Percentiles rank a stretch among this genome's conserved stretches.
These are phyloP conservation scores for Acrodontium crateriforme DNA, from an alignment of 2,329 filamentous ascomycete genomes.

Conservation along the genomic window DNA sequence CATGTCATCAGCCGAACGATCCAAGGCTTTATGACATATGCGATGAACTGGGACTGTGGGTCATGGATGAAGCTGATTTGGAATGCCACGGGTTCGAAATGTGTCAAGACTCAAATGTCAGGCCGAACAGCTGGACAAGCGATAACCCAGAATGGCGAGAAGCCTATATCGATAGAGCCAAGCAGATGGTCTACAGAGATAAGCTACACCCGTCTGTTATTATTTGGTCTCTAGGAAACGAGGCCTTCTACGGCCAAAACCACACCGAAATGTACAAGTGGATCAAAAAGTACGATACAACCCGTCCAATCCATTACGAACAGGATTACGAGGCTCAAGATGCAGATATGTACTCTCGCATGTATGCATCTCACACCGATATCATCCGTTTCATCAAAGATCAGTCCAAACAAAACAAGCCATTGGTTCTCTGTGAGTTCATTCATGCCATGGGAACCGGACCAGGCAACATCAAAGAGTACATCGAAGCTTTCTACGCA, in stretches of 20 bases:
- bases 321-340: constrained; percentile 45
- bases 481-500: constrained; percentile 48
- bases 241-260: constrained; percentile 58
- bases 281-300: constrained; percentile 43
- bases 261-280: constrained; percentile 54
- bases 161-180: constrained; percentile 54
- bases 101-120: constrained; percentile 18
- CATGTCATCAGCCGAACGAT: constrained; percentile 55
- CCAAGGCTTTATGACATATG: constrained; percentile 45
- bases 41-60: constrained; percentile 54
- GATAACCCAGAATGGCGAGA: constrained; percentile 46
- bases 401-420: constrained; percentile 27
- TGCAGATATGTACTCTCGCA: constrained; percentile 53
- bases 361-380: constrained; percentile 46
- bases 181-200: constrained; percentile 51
- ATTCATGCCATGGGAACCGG: constrained; percentile 60
- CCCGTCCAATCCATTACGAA: constrained; percentile 52
- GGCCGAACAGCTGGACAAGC: constrained; percentile 42
- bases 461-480: constrained; percentile 55
- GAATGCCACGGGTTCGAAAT: constrained; percentile 34
- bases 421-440: constrained; percentile 44
- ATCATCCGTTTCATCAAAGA: constrained; percentile 35
- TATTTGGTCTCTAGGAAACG: constrained; percentile 61
- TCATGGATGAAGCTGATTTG: constrained; percentile 43
- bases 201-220: constrained; percentile 59